Evolutionary conservation across 2,329 filamentous ascomycete species (phyloP), one percentile per base, ranked within the genome.

Genomic region (Phaeosphaeriaceae sp.): DNA sequence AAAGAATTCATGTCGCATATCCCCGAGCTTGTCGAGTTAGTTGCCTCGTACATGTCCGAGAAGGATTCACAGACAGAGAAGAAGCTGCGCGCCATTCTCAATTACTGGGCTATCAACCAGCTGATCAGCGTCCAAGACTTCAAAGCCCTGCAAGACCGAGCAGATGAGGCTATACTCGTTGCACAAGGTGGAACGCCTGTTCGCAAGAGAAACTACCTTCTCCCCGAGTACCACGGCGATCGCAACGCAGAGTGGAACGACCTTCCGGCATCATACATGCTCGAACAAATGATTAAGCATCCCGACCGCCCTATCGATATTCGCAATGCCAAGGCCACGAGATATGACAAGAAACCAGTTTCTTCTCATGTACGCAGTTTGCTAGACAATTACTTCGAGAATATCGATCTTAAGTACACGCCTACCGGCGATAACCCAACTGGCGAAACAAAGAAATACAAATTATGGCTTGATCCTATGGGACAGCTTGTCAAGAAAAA

Each of bases 161-260:
- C 86, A 29, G 77, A 79, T 36, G 77, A 77, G 58, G 73, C 28
- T 4, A 28, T 75, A 17, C 73, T 72, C 23, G 61, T 73, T 33
- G 61, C 59, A 6, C 67, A 63, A 52, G 62, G 63, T 8, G 57
- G 55, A 18, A 53, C 41, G 3, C 56, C 54, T 26, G 43, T 80
- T 13, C 87, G 83, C 60, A 79, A 87, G 51, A 76, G 76, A 1
- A 63, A 87, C 26, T 93, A 85, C 64, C 73, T 87, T 21, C 81
- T 96, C 71, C 92, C 92, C 16, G 79, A 88, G 1, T 83, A 82
- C 47, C 92, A 96, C 68, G 92, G 92, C 33, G 89, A 95, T 66
- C 75, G 81, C 1, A 82, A 83, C 0, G 85, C 82, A 3, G 85
- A 88, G 0, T 96, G 88, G 83, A 89, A 92, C 73, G 90, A 96